Evolutionary conservation across 805 yeast genomes (phyloP).

Genomic region (Zygosaccharomyces lentus): DNA sequence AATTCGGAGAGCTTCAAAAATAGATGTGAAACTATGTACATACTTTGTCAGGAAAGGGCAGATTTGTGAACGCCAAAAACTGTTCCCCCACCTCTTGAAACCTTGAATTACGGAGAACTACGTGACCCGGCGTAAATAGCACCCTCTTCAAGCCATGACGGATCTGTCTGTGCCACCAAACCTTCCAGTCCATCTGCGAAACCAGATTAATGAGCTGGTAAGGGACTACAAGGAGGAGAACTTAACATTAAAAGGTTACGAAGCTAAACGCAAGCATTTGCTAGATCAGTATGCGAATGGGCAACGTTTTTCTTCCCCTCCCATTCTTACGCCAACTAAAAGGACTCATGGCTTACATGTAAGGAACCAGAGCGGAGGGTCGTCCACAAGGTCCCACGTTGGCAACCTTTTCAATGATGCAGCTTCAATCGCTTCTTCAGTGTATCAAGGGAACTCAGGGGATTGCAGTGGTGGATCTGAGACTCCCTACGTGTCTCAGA

Average conservation of each 20-base stretch:
- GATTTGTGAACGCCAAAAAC: too few relatives aligned
- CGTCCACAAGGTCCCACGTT: constrained; percentile 6
- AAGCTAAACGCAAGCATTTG: constrained; percentile 45
- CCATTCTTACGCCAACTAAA: constrained; percentile 8
- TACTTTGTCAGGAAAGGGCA: too few relatives aligned
- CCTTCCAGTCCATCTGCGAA: constrained; percentile 36
- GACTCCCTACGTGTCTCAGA: constrained; percentile 2
- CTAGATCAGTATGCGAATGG: constrained; percentile 20
- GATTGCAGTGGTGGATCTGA: constrained; percentile 9
- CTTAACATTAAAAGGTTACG: constrained; percentile 68
- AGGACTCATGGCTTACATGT: constrained; percentile 4
- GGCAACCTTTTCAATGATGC: constrained; percentile 23
- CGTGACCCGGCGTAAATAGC: not conserved
- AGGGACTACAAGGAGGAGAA: constrained; percentile 62
- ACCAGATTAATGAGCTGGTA: constrained; percentile 41
- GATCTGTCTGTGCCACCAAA: constrained; percentile 48
- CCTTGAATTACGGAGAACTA: not conserved
- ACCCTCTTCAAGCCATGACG: constrained; percentile 3
- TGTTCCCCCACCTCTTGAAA: too few relatives aligned
- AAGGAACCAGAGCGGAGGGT: constrained; percentile 13
- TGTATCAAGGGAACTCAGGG: constrained; percentile 14
- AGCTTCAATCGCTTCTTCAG: constrained; percentile 29
- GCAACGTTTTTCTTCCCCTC: constrained; percentile 10
- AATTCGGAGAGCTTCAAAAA: not conserved
- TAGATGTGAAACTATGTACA: too few relatives aligned